phyloP scores from a whole-genome alignment of 352 stramenopile genomes.

The Phytopythium kandeliae region DNA sequence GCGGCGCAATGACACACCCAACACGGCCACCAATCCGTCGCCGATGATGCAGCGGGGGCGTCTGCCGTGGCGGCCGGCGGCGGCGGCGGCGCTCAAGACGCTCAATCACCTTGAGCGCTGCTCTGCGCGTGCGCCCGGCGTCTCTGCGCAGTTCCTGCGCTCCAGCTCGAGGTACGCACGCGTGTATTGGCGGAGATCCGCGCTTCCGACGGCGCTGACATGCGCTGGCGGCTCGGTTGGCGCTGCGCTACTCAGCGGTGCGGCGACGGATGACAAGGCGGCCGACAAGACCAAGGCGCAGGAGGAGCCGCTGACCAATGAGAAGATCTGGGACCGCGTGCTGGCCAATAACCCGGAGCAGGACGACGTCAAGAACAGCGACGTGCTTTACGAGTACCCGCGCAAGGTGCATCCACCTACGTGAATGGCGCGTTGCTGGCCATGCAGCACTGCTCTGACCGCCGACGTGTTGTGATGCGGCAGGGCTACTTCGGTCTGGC shows the following conservation, averaged over 20 bases:
- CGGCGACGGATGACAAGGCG: background rate
- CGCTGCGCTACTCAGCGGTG: background rate
- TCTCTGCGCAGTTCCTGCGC: conserved; percentile 8
- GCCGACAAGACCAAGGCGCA: conserved; percentile 18
- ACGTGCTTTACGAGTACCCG: conserved; percentile 81
- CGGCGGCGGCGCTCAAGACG: background rate
- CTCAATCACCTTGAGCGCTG: background rate
- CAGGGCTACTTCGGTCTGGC: conserved; percentile 81
- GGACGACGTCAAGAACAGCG: conserved; percentile 39
- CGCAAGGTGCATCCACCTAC: conserved; percentile 45
- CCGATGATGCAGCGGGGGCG: conserved; percentile 23
- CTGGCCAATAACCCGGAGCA: conserved; percentile 50
- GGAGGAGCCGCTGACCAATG: conserved; percentile 54
- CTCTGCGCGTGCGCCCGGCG: background rate
- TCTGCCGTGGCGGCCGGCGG: conserved; percentile 9
- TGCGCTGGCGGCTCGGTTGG: too few relatives aligned
- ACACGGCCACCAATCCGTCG: background rate
- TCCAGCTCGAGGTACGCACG: conserved; percentile 1
- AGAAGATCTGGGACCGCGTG: conserved; percentile 69
- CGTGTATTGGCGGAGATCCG: background rate
- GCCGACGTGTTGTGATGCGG: background rate
- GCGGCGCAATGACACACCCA: background rate
- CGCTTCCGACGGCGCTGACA: background rate
- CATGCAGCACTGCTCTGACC: background rate
- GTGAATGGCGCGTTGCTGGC: too few relatives aligned